phyloP scores from a whole-genome alignment of 1,139 yeast genomes.

The Nakaseomyces uthaithaninus region DNA sequence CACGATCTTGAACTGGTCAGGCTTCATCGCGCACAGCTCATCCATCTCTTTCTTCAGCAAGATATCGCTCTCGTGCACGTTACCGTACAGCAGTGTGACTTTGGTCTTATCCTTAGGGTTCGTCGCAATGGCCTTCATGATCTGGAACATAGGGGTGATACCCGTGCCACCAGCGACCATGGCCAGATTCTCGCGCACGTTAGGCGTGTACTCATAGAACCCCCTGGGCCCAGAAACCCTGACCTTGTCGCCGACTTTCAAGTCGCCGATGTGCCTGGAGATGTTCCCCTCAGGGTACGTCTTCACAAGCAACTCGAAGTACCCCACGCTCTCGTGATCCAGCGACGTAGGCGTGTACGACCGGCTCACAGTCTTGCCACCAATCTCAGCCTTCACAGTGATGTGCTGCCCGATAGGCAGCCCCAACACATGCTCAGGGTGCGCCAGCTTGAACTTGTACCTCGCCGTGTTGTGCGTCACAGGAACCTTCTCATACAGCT shows the following conservation, averaged over 20 bases:
- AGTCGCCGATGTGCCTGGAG: constrained; percentile 63
- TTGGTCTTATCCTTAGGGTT: constrained; percentile 60
- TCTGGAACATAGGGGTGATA: constrained; percentile 90
- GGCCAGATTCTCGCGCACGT: constrained; percentile 36
- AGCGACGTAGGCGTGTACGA: constrained; percentile 92
- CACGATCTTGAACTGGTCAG: constrained; percentile 57
- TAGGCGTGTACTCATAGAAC: constrained; percentile 74
- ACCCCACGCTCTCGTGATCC: constrained; percentile 71
- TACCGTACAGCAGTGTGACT: constrained; percentile 60
- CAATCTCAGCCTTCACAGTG: constrained; percentile 61
- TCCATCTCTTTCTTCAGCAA: constrained; percentile 75
- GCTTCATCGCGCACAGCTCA: constrained; percentile 52
- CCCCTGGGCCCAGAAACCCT: constrained; percentile 92
- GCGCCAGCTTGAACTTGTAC: constrained; percentile 79
- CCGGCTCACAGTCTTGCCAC: constrained; percentile 78
- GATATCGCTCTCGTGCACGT: constrained; percentile 69
- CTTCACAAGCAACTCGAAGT: constrained; percentile 83
- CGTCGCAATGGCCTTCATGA: constrained; percentile 66
- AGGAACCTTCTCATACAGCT: constrained; percentile 69
- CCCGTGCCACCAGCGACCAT: constrained; percentile 93
- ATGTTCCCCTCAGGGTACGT: constrained; percentile 90
- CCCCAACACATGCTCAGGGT: constrained; percentile 66
- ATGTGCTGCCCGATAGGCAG: constrained; percentile 95
- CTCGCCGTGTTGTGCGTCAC: constrained; percentile 78
- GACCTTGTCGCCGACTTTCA: constrained; percentile 61